Base-by-base conservation (phyloP, 2,329 filamentous ascomycete genomes). In the Sporothrix curviconia region DNA sequence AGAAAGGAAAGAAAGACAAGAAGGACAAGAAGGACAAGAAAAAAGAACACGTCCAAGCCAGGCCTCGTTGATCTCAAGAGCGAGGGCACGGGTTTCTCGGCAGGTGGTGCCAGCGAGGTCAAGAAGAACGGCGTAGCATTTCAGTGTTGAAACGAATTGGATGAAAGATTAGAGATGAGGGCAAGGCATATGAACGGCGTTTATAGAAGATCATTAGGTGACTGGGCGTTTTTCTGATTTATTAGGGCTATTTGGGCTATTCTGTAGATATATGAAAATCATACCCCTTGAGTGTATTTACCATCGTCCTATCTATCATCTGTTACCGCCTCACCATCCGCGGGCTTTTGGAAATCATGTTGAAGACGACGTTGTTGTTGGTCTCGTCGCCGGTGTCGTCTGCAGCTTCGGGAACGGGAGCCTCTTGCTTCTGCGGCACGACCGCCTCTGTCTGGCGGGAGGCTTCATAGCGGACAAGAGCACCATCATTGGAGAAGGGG, bases 1-100 rank as follows among this genome's bases (percentile, higher is more conserved):
- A 76, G 72, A 14, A 73, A 73, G 28, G 71, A 71, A 58, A 68
- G 71, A 43, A 70, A 72, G 72, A 73, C 52, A 71, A 78, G 49
- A 75, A 73, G 30, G 71, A 71, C 58, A 68, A 71, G 44, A 71
- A 72, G 47, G 72, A 73, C 55, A 71, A 78, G 24, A 52, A 71
- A 72, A 49, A 76, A 78, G 64, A 79, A 84, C 36, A 82, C 76
- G 54, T 78, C 87, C 36, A 83, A 78, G 59, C 82, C 85, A 0
- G 92, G 92, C 0, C 68, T 96, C 34, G 85, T 96, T 3, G 83
- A 88, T 66, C 80, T 97, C 50, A 85, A 82, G 63, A 89, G 86
- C 36, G 92, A 96, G 65, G 92, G 92, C 0, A 97, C 92, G 0
- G 92, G 92, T 0, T 97, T 96, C 71, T 92, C 92, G 4, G 88